These are phyloP conservation scores for Aspergillus indologenus DNA, from an alignment of 495 filamentous ascomycete species.

Conservation along the genomic window DNA sequence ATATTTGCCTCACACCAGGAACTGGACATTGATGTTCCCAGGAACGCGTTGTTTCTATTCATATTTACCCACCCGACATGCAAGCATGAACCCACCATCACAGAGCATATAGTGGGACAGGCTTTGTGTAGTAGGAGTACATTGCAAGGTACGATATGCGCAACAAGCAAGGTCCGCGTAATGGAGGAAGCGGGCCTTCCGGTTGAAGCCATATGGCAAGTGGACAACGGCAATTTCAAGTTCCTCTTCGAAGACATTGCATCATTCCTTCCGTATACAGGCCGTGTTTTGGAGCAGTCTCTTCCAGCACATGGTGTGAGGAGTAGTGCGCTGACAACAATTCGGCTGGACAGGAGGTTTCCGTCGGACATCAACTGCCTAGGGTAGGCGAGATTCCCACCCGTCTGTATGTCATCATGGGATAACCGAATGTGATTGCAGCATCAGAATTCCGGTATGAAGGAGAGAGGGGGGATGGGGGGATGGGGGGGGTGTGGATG, in stretches of 20 bases:
- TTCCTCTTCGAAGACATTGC: neutral
- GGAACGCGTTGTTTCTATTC: slow-evolving; percentile 2
- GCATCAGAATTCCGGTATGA: neutral
- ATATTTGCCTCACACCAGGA: neutral
- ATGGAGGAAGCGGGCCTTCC: neutral
- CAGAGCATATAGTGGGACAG: neutral
- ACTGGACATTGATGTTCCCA: neutral
- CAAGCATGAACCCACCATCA: neutral
- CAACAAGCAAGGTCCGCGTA: neutral
- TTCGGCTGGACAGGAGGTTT: neutral
- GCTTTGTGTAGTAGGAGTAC: neutral
- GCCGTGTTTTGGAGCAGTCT: neutral
- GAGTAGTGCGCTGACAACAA: slow-evolving; percentile 2
- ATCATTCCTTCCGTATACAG: neutral
- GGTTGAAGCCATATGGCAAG: neutral
- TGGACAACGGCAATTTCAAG: neutral
- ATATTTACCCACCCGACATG: neutral
- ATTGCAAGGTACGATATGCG: neutral
- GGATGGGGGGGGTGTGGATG: too few species aligned
- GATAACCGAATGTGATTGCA: neutral
- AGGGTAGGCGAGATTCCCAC: neutral
- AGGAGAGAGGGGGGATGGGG: neutral
- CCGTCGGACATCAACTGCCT: neutral
- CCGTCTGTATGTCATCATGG: slow-evolving; percentile 6
- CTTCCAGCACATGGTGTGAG: slow-evolving; percentile 7